Evolutionary conservation across 1,139 yeast genomes (phyloP).

Genomic region (Barnettozyma hawaiiensis): DNA sequence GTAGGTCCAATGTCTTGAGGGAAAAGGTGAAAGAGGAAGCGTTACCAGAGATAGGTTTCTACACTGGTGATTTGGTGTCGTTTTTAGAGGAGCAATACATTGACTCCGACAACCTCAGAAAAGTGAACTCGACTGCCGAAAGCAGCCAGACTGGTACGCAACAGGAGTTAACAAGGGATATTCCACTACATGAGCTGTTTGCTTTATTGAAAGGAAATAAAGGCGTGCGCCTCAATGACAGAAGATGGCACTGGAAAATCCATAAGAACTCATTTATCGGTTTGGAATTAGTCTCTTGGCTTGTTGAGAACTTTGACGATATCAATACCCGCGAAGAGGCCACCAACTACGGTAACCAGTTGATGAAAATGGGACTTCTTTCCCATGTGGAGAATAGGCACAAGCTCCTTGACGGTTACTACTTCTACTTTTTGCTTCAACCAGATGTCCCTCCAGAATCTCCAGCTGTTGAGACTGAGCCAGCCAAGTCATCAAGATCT

Average conservation of each 20-base stretch:
- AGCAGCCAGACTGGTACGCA: neutral
- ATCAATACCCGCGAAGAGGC: constrained; percentile 82
- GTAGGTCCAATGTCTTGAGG: constrained; percentile 30
- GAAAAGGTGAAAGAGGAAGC: constrained; percentile 40
- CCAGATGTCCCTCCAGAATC: constrained; percentile 25
- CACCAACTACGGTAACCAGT: constrained; percentile 63
- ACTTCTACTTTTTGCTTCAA: constrained; percentile 60
- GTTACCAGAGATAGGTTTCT: constrained; percentile 73
- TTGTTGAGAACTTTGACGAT: constrained; percentile 71
- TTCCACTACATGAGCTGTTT: constrained; percentile 1
- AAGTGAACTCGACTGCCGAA: constrained; percentile 37
- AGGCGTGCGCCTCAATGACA: constrained; percentile 61
- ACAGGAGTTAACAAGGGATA: constrained; percentile 30
- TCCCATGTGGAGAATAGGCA: constrained; percentile 80
- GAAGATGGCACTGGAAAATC: constrained; percentile 86
- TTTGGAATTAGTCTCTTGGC: constrained; percentile 80
- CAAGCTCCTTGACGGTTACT: constrained; percentile 85
- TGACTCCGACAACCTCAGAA: constrained; percentile 30
- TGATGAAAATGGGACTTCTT: constrained; percentile 70
- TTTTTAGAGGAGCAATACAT: constrained; percentile 49
- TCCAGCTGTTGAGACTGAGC: neutral
- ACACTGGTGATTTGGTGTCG: constrained; percentile 77
- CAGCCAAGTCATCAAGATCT: neutral
- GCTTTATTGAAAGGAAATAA: constrained; percentile 57
- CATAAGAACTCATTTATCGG: constrained; percentile 82